Conservation (phyloP, 139 green algal species). For the Chlamydomonas sp. region DNA sequence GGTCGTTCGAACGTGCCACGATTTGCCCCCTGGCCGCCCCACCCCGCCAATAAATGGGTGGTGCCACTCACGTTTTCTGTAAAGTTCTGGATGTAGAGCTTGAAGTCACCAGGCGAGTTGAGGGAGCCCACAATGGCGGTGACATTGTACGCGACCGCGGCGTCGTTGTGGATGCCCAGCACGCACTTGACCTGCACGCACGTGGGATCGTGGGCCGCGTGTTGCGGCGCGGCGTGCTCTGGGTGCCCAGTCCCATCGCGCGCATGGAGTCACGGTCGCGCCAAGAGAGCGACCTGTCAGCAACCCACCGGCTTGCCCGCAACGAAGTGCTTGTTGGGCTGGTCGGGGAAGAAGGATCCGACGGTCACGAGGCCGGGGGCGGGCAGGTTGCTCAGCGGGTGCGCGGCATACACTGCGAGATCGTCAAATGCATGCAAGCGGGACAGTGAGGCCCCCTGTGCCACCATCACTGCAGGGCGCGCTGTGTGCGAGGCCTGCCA, state of each 20-base stretch:
- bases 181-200: slow-evolving; percentile 37
- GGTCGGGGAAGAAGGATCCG: slow-evolving; percentile 29
- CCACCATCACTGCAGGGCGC: no score
- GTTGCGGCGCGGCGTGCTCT: background rate
- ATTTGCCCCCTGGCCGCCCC: no score
- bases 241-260: background rate
- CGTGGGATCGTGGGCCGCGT: background rate
- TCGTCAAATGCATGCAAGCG: no score
- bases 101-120: slow-evolving; percentile 52
- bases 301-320: slow-evolving; percentile 31
- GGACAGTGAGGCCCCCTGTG: no score
- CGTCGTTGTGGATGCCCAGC: slow-evolving; percentile 53
- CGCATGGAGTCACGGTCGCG: background rate
- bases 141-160: slow-evolving; percentile 51
- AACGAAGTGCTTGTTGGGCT: slow-evolving; percentile 24
- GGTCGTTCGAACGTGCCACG: no score
- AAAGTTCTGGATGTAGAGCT: slow-evolving; percentile 66
- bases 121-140: slow-evolving; percentile 58
- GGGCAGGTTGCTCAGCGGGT: slow-evolving; percentile 32
- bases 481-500: no score
- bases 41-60: no score
- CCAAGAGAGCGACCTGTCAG: background rate
- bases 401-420: no score
- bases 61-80: slow-evolving; percentile 42
- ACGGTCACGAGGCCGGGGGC: slow-evolving; percentile 22